Percentiles rank a stretch among this genome's conserved stretches.
Conservation (phyloP, 768 basidiomycete genomes). For the Pulveroboletus frians region DNA sequence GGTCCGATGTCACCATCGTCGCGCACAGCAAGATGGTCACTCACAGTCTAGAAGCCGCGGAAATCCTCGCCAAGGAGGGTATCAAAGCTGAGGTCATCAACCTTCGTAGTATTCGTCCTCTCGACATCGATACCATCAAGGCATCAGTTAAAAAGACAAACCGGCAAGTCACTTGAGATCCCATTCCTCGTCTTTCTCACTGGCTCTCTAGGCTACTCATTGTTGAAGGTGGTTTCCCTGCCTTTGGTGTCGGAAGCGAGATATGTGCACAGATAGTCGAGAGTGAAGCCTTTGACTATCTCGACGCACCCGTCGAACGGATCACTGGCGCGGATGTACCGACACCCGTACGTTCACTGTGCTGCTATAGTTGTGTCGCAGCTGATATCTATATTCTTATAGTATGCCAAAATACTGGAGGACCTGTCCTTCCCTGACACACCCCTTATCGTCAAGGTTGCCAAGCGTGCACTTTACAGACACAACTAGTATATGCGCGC, state of each 20-base stretch:
- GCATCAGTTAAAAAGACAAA: slow-evolving; percentile 98
- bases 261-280: slow-evolving; percentile 97
- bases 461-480: slow-evolving; percentile 88
- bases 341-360: slow-evolving; percentile 67
- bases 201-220: slow-evolving; percentile 63
- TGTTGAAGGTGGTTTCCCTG: slow-evolving; percentile 98
- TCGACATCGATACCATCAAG: slow-evolving; percentile 97
- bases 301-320: slow-evolving; percentile 97
- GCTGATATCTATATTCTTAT: slow-evolving; percentile 11
- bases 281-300: slow-evolving; percentile 96
- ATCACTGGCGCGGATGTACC: slow-evolving; percentile 97
- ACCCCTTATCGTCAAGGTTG: slow-evolving; percentile 85
- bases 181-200: not conserved
- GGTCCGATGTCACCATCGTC: slow-evolving; percentile 91
- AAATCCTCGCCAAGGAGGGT: slow-evolving; percentile 88
- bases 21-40: slow-evolving; percentile 99
- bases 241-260: slow-evolving; percentile 97
- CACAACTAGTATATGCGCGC: slow-evolving; percentile 52
- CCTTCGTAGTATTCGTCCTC: slow-evolving; percentile 89
- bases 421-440: slow-evolving; percentile 92
- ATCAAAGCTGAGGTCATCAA: slow-evolving; percentile 98
- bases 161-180: slow-evolving; percentile 45
- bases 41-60: slow-evolving; percentile 92
- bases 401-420: slow-evolving; percentile 93
- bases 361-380: slow-evolving; percentile 4